phyloP scores from a whole-genome alignment of 441 rosid genomes.

The Populus hybrid region DNA sequence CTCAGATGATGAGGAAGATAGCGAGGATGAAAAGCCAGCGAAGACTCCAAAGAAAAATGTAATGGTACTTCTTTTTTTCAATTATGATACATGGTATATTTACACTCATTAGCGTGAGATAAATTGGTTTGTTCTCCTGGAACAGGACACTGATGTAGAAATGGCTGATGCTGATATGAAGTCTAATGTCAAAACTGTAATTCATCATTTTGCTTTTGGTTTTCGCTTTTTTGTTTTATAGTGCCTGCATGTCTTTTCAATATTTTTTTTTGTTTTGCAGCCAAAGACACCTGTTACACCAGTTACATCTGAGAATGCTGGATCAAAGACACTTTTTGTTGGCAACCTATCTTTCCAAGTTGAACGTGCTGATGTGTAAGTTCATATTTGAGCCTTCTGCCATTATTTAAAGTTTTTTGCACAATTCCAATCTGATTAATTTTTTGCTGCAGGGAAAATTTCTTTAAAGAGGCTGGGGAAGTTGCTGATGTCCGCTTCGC shows the following conservation, averaged over 20 bases:
- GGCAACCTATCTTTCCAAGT: slow-evolving; percentile 62
- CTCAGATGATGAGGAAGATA: slow-evolving; percentile 50
- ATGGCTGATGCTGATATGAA: slow-evolving; percentile 54
- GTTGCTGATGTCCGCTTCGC: slow-evolving; percentile 66
- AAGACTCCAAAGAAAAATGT: slow-evolving; percentile 53
- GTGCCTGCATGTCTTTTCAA: too few relatives aligned
- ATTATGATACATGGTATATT: too few relatives aligned
- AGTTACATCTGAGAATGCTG: slow-evolving; percentile 41
- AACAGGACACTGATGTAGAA: slow-evolving; percentile 40
- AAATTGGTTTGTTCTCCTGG: too few relatives aligned
- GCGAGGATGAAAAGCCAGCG: slow-evolving; percentile 32
- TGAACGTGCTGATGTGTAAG: slow-evolving; percentile 35
- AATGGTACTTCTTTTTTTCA: too few relatives aligned
- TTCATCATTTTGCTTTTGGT: too few relatives aligned
- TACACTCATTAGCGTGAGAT: too few relatives aligned
- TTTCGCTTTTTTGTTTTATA: too few relatives aligned
- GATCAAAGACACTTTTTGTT: slow-evolving; percentile 60
- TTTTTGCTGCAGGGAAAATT: slow-evolving; percentile 46
- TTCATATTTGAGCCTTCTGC: too few relatives aligned
- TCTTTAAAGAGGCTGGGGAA: slow-evolving; percentile 70
- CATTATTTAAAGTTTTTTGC: too few relatives aligned
- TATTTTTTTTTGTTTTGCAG: too few relatives aligned
- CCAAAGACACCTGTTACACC: slow-evolving; percentile 58
- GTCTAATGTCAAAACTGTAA: slow-evolving; percentile 29
- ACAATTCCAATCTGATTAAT: background rate